Evolutionary conservation across 1,284 basidiomycete genomes (phyloP), one percentile per base, ranked within the genome.

Genomic region (Pyrrhoderma lamaoense): DNA sequence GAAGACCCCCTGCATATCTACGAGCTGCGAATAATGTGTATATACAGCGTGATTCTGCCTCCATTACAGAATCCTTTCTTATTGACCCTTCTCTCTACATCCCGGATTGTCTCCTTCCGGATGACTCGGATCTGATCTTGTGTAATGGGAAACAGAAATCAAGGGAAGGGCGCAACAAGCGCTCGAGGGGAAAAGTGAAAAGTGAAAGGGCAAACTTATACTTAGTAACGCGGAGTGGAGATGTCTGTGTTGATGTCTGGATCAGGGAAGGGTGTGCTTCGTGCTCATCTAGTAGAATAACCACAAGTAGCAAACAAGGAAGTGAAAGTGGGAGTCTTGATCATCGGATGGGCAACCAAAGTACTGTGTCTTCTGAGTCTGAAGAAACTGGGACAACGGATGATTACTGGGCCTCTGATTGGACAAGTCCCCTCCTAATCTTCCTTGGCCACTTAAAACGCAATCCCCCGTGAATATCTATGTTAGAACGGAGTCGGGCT

Each of bases 51-150:
- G 46, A 47, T 8, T 22, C 34, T 21, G 53, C 53, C 16, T 36
- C 37, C 2, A 51, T 55, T 34, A 48, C 45, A 8, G 49, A 46
- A 9, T n/a, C 49, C 7, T 55, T 51, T 35, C 37, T 51, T 11
- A 55, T 55, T 37, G 53, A 55, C 42, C 53, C 53, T 1, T 22
- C 31, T 7, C 22, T 55, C 22, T 16, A 35, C 22, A 49, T 55
- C n/a, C 53, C 53, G 5, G 49, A 51, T 14, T 55, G 49, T 44
- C 49, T 55, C 21, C 53, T 55, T 25, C 53, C 53, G 1, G 53
- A 55, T 19, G 49, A 39, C 5, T 7, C 38, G 23, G 51, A 40
- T 8, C 27, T 52, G n/a, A 21, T 52, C 45, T 11, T 40, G 31
- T 31, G 27, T 31, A 46, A 21, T 21, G 42, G 14, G 3, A 31